Base-by-base conservation (phyloP, 768 basidiomycete species). In the Tulasnella sp. region DNA sequence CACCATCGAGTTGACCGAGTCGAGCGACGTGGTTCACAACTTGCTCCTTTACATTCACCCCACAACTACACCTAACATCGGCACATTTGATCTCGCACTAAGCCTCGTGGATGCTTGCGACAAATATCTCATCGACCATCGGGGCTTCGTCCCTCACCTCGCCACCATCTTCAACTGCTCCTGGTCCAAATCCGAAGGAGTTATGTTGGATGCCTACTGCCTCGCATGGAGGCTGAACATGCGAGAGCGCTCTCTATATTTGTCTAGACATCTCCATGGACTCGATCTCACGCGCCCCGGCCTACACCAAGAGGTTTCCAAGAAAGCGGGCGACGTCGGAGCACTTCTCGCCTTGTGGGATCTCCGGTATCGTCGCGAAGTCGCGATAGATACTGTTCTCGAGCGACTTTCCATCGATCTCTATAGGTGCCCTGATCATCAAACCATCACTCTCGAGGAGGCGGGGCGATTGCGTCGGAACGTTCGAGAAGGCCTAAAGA, bases 21-120 rank as follows among this genome's bases (percentile, higher is more conserved):
- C 80, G 40, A 52, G 62, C 18, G 36, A 62, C 9, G 81, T 80
- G 8, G 39, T 84, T 46, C 82, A 83, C 7, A 19, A 39, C 19
- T 76, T 84, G 39, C 82, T 84, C 24, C 81, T 80, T 10, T 71
- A 82, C 68, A 80, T 80, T 74, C 83, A 84, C 71, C 84, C 84
- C 36, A 36, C 46, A 19, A 56, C 75, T 34, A 44, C 40, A 12
- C 79, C 80, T 31, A 2, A 46, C 6, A 46, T 81, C 52, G 24
- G 40, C 56, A 21, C 38, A 12, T 44, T 40, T 12, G 27, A 31
- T 1, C 31, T 38, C 40, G 42, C 78, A 18, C 42, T 42, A 39
- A 36, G 27, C 10, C 46, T 83, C 44, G 34, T 81, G 10, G 80
- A 72, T 12, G 82, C 80, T 5, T 83, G 81, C n/a, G 74, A 78